Base-by-base conservation (phyloP, 2,329 filamentous ascomycete genomes). In the Xylariaceae sp. region DNA sequence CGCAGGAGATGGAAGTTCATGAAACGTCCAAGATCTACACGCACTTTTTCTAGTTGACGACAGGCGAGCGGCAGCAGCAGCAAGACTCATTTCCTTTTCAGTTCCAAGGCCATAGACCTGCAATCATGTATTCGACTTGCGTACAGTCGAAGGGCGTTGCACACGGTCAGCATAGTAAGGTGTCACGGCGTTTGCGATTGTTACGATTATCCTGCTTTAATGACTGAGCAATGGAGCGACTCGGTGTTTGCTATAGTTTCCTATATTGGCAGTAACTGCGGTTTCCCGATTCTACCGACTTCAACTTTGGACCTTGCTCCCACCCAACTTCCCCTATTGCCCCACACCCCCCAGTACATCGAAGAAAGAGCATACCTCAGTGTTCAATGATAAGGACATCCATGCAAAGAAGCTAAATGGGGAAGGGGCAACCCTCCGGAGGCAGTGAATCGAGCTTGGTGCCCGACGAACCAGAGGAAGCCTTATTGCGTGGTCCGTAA, bases 21-120 rank as follows among this genome's bases (percentile, higher is more conserved):
- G 93, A 97, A 69, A 88, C 85, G 64, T 97, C 93, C 53, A 98
- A 97, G 73, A 90, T 96, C 61, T 96, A 98, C 75, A 98, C 93
- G 57, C 93, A 98, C 78, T 98, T 98, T 79, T 97, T 98, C 76
- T 98, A 80, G 91, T 26, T 68, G 69, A 75, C 45, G 55, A n/a
- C 12, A 32, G 15, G 30, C 16, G 30, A 11, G 6, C 11, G 22
- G 22, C 22, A 26, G 11, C 22, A 26, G 11, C 22, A 26, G 22
- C 22, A 26, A 26, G 22, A 26, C 22, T 48, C 47, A 49, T 55
- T 54, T 47, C 50, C 44, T 54, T 62, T 62, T 57, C 57, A 47
- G 55, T 62, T 52, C 39, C 47, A 55, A 51, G 52, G 52, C 51
- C 48, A 56, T 57, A 57, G 56, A 60, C 56, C 52, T 55, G 45